Evolutionary conservation across 208 protist genomes (phyloP), one percentile per base, ranked within the genome.

Genomic region (Leishmania gerbilli): DNA sequence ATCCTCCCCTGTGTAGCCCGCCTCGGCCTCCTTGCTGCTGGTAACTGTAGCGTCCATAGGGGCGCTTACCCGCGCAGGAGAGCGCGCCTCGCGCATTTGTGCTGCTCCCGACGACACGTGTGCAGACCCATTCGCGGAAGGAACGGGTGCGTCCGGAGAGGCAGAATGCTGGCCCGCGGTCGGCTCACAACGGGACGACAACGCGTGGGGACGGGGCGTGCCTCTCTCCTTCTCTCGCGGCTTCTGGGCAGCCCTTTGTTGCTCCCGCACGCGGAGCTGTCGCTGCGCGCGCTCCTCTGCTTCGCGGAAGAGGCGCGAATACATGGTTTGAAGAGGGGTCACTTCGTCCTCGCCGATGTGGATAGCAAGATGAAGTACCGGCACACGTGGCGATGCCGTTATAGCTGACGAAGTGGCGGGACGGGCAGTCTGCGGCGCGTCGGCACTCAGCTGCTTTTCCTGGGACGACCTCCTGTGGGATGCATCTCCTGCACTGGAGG

Each of bases 261-360:
- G 40, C 53, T 51, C 55, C 51, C 62, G 76, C 17, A 47, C 76
- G 42, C 65, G 51, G 24, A 13, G 45, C 62, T 27, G 71, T 31
- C 72, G 82, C 82, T 81, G 60, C 64, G 58, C 71, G 19, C 72
- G 65, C 78, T 77, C 72, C 72, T 80, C 55, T 24, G 77, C 74
- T 64, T 86, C 78, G 74, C 40, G 51, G 47, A 82, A 85, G 45
- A 82, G 76, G 11, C 51, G 69, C 5, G 42, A 64, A 58, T 79
- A 80, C 17, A 83, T 45, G 45, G 75, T 77, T 55, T 65, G 72
- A 19, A 69, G 31, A 21, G 79, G 79, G 2, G 45, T 64, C 53
- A 82, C 67, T 31, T 79, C 77, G 19, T 79, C 78, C 47, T 67
- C 55, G 55, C 31, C 76, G 7, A 19, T 5, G 11, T 65, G 60